These are phyloP conservation scores for Hypoxylon fuscum DNA, from an alignment of 495 filamentous ascomycete genomes.

Conservation along the genomic window DNA sequence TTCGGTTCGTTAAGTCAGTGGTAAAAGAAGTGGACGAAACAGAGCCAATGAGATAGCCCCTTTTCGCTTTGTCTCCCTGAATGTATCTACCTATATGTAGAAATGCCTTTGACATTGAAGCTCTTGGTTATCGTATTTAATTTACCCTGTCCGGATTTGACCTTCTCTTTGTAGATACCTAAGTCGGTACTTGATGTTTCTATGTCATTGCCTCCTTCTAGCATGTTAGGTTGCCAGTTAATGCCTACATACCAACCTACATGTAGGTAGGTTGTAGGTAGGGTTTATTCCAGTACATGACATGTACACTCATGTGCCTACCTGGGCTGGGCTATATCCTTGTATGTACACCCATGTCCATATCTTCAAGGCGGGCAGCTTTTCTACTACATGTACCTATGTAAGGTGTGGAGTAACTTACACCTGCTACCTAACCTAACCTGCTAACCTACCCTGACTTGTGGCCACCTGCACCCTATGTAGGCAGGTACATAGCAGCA, in stretches of 20 bases:
- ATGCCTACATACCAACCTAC: too few relatives aligned
- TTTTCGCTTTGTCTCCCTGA: slow-evolving; percentile 33
- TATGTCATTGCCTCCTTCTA: slow-evolving; percentile 16
- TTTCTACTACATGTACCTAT: too few relatives aligned
- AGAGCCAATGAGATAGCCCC: slow-evolving; percentile 31
- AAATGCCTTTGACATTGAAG: slow-evolving; percentile 15
- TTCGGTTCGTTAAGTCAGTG: slow-evolving; percentile 5
- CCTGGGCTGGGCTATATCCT: background rate
- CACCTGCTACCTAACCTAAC: slow-evolving; percentile 9
- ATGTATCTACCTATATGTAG: background rate
- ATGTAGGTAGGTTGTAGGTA: too few relatives aligned
- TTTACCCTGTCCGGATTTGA: slow-evolving; percentile 27
- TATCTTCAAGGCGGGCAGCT: background rate
- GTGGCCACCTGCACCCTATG: slow-evolving; percentile 3
- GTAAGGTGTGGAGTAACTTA: slow-evolving; percentile 10
- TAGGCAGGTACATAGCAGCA: too few relatives aligned
- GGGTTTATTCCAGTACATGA: too few relatives aligned
- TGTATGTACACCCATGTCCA: background rate
- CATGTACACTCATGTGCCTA: too few relatives aligned
- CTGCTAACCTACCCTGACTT: slow-evolving; percentile 8
- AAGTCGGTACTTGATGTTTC: slow-evolving; percentile 14
- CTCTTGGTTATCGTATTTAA: too few relatives aligned
- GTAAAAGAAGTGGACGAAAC: slow-evolving; percentile 27
- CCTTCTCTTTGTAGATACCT: too few relatives aligned
- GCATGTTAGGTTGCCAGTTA: too few relatives aligned